A percentile compares a stretch with the other conserved stretches of the same genome.
These are phyloP conservation scores for Boletus fagicola DNA, from an alignment of 768 basidiomycete species.

Conservation along the genomic window DNA sequence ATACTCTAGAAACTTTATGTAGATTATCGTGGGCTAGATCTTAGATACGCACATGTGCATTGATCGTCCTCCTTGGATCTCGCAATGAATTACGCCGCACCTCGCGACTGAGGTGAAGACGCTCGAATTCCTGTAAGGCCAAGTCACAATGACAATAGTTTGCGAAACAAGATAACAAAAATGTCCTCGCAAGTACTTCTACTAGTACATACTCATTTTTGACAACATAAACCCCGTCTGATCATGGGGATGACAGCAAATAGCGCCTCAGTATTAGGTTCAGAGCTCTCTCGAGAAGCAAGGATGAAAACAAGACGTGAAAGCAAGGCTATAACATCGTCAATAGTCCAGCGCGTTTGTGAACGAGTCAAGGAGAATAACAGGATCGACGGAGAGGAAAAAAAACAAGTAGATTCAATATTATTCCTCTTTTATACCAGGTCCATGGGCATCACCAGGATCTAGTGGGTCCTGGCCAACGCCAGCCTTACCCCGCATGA, in stretches of 20 bases:
- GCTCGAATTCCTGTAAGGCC: no score
- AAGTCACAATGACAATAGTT: neutral
- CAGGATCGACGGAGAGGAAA: neutral
- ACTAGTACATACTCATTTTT: constrained; percentile 9
- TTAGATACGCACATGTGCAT: neutral
- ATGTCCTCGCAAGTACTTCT: constrained; percentile 5
- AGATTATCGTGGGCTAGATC: neutral
- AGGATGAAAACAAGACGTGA: neutral
- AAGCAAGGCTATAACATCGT: neutral
- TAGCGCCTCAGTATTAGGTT: constrained; percentile 10
- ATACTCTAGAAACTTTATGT: neutral
- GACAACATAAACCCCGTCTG: constrained; percentile 9
- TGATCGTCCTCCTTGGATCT: neutral
- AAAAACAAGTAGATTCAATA: neutral
- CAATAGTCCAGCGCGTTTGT: neutral
- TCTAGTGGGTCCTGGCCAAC: constrained; percentile 20
- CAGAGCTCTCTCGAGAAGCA: neutral
- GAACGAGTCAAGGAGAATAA: neutral
- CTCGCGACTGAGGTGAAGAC: neutral
- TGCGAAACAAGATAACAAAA: constrained; percentile 1
- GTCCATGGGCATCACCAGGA: constrained; percentile 14
- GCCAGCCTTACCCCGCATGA: constrained; percentile 12
- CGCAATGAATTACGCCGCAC: neutral
- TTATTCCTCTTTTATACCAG: constrained; percentile 31
- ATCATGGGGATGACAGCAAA: neutral